A percentile compares a stretch with the other conserved stretches of the same genome.
These are phyloP conservation scores for Fusarium sambucinum DNA, from an alignment of 2,329 filamentous ascomycete genomes.

Conservation along the genomic window DNA sequence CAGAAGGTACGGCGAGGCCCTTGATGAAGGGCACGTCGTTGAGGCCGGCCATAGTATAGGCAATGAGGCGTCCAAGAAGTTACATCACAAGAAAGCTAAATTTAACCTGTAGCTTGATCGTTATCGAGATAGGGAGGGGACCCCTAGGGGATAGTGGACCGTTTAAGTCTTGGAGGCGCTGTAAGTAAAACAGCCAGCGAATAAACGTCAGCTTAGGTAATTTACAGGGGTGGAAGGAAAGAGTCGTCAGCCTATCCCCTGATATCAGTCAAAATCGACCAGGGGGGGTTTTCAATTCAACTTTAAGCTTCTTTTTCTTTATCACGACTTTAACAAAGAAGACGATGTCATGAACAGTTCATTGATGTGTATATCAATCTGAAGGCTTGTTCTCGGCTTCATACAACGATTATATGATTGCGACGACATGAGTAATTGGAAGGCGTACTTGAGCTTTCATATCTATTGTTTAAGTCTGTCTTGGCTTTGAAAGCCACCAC, in stretches of 20 bases:
- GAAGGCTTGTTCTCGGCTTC: conserved; percentile 1
- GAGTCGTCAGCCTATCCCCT: conserved; percentile 38
- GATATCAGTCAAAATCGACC: conserved; percentile 26
- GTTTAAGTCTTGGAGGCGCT: conserved; percentile 10
- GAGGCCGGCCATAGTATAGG: conserved; percentile 56
- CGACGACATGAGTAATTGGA: conserved; percentile 30
- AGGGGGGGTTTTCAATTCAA: conserved; percentile 19
- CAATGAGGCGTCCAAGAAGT: conserved; percentile 7
- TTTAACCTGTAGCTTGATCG: conserved; percentile 5
- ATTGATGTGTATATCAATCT: conserved; percentile 3
- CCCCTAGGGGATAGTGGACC: conserved; percentile 18
- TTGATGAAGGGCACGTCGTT: conserved; percentile 60
- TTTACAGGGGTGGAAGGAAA: conserved; percentile 22
- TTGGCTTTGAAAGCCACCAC: conserved; percentile 16
- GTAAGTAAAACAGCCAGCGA: conserved; percentile 7
- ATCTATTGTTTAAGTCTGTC: conserved; percentile 24
- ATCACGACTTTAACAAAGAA: conserved; percentile 34
- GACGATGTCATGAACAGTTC: not conserved
- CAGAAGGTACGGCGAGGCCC: conserved; percentile 74
- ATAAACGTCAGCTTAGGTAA: conserved; percentile 36
- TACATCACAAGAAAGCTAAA: conserved; percentile 27
- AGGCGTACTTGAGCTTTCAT: conserved; percentile 17
- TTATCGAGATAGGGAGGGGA: conserved; percentile 13
- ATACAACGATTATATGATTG: not conserved
- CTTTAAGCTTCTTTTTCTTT: conserved; percentile 9